Conservation (phyloP, 805 yeast genomes). For the Starmerella vaccinii region DNA sequence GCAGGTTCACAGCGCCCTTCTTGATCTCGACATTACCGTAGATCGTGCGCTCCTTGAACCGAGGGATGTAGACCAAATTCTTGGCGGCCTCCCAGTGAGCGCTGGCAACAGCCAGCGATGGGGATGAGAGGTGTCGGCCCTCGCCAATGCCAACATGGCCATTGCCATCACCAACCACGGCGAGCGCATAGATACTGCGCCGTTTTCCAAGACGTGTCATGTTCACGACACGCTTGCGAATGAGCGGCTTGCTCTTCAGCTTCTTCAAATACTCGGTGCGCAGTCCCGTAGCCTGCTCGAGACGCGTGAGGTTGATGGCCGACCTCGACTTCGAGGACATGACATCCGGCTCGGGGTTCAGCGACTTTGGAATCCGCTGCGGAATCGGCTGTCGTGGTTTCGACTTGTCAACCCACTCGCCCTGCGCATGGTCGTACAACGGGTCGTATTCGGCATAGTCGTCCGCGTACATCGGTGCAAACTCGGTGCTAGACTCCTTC, state of each 20-base stretch:
- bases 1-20: constrained; percentile 75
- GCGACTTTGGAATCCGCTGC: constrained; percentile 43
- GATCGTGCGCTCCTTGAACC: constrained; percentile 86
- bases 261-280: constrained; percentile 24
- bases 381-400: constrained; percentile 52
- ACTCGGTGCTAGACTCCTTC: constrained; percentile 38
- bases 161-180: constrained; percentile 82
- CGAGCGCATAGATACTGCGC: constrained; percentile 67
- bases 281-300: constrained; percentile 30
- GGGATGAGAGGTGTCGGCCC: constrained; percentile 55
- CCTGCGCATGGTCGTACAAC: constrained; percentile 56
- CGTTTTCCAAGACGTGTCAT: constrained; percentile 51
- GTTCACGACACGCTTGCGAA: constrained; percentile 63
- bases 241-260: constrained; percentile 27
- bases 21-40: constrained; percentile 73
- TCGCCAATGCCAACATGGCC: constrained; percentile 95
- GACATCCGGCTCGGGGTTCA: constrained; percentile 28
- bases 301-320: constrained; percentile 29
- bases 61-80: constrained; percentile 67
- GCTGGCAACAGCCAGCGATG: constrained; percentile 63
- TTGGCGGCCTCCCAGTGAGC: constrained; percentile 93
- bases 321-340: constrained; percentile 26
- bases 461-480: constrained; percentile 61
- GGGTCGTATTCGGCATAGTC: constrained; percentile 65
- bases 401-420: constrained; percentile 39